phyloP scores from a whole-genome alignment of 768 basidiomycete genomes.

The Suillus spraguei region DNA sequence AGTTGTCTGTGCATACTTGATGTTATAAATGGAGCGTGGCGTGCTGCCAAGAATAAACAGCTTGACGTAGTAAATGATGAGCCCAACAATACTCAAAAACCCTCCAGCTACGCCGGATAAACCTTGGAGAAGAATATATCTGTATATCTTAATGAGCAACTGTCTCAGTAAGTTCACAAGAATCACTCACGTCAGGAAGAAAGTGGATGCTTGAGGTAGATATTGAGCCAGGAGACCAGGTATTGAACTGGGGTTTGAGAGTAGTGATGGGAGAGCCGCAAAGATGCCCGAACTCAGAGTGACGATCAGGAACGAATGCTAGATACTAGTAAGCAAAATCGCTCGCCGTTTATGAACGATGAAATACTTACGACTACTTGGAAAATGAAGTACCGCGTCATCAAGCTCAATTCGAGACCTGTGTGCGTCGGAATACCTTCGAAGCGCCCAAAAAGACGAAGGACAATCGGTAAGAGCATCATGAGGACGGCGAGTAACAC shows the following conservation, averaged over 20 bases:
- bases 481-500: constrained; percentile 88
- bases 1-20: constrained; percentile 72
- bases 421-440: constrained; percentile 90
- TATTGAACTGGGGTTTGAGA: constrained; percentile 67
- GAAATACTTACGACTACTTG: constrained; percentile 75
- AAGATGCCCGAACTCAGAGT: constrained; percentile 85
- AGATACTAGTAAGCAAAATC: constrained; percentile 9
- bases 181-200: constrained; percentile 78
- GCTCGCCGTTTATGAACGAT: constrained; percentile 1
- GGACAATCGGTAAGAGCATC: constrained; percentile 84
- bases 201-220: constrained; percentile 82
- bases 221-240: constrained; percentile 75
- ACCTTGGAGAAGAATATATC: constrained; percentile 81
- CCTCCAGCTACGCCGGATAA: constrained; percentile 78
- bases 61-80: constrained; percentile 90
- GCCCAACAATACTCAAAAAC: constrained; percentile 74
- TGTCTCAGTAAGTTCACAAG: constrained; percentile 3
- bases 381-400: constrained; percentile 92
- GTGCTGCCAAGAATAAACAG: constrained; percentile 86
- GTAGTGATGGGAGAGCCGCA: constrained; percentile 62
- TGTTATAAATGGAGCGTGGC: constrained; percentile 79
- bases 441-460: constrained; percentile 78
- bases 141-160: constrained; percentile 25
- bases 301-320: constrained; percentile 95
- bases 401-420: constrained; percentile 84